Base-by-base conservation (phyloP, 2,329 filamentous ascomycete species). In the Alternaria ethzedia region DNA sequence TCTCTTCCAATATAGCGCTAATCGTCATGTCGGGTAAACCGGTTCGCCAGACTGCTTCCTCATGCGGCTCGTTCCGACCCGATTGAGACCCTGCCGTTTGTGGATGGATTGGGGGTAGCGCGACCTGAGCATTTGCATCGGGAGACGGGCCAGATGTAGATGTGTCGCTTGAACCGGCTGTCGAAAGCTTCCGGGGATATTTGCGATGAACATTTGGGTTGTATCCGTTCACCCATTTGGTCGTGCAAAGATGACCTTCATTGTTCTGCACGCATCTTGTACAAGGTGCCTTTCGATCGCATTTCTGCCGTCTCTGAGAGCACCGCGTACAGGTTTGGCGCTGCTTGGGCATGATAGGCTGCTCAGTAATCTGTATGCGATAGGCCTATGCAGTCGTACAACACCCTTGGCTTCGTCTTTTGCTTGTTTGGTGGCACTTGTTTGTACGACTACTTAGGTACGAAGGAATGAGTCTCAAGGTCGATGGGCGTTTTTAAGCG, bases 141-240 rank as follows among this genome's bases (percentile, higher is more conserved):
- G 17, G 41, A 28, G 52, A 54, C 12, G 36, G 36, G 46, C 25
- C 55, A 4, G 59, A 47, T 13, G 68, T 59, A 28, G 67, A 60
- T 20, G 57, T 63, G 6, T 65, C 62, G 50, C 61, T 69, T 45
- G 49, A 55, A 21, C 63, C 59, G 43, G 54, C 15, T 26, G 47
- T 17, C 25, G 63, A 59, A 32, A 47, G 26, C 23, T 68, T 62
- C 11, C 59, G 64, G 3, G 71, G 69, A 41, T 74, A 78, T 56
- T 73, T 76, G 28, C 75, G 68, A 56, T 79, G 76, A 15, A 79
- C 63, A 15, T 65, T 61, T 15, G 75, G 73, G 57, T 79, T 71
- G 64, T 78, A 79, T 10, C 75, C 76, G 47, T 75, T 65, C 9
- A 66, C 63, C 76, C 76, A 79, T 61, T 74, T 68, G 10, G 71